Evolutionary conservation across 2,329 filamentous ascomycete species (phyloP).

Genomic region (Escovopsis sp.): DNA sequence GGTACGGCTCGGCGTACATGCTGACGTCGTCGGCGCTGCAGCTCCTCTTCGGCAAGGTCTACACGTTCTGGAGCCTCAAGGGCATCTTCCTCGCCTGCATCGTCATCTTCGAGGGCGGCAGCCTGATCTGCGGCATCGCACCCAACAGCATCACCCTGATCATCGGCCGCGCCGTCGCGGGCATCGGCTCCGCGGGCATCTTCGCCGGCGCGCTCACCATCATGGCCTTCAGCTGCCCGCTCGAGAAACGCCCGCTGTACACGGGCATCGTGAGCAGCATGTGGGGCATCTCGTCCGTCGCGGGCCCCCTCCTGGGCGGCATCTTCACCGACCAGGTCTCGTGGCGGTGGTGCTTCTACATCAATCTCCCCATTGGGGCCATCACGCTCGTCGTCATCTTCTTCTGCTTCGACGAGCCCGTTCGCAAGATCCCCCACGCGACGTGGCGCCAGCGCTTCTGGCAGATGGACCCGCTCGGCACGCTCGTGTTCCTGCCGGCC

Average conservation of each 20-base stretch:
- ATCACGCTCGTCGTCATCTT: constrained; percentile 9
- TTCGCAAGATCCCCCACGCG: constrained; percentile 14
- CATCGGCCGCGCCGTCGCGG: constrained; percentile 30
- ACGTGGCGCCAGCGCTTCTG: constrained; percentile 21
- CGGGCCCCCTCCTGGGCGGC: constrained; percentile 20
- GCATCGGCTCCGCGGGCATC: constrained; percentile 27
- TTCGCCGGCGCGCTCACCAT: constrained; percentile 28
- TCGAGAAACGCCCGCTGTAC: constrained; percentile 9
- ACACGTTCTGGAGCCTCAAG: constrained; percentile 31
- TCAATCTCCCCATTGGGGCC: constrained; percentile 22
- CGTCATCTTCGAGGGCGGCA: constrained; percentile 34
- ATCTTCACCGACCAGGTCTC: constrained; percentile 21
- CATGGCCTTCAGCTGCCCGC: constrained; percentile 20
- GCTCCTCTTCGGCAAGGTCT: constrained; percentile 24
- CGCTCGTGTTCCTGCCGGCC: constrained; percentile 12
- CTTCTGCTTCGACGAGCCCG: constrained; percentile 19
- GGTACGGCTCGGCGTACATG: constrained; percentile 37
- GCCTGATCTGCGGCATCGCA: constrained; percentile 25
- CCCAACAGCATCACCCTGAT: constrained; percentile 25
- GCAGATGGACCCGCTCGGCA: constrained; percentile 20
- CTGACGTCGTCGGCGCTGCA: constrained; percentile 24
- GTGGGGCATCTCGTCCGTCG: constrained; percentile 11
- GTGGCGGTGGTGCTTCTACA: constrained; percentile 27
- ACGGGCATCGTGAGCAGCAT: constrained; percentile 11
- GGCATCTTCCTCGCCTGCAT: constrained; percentile 27